These are phyloP conservation scores for Mycena kentingensis DNA, from an alignment of 768 basidiomycete genomes.

Conservation along the genomic window DNA sequence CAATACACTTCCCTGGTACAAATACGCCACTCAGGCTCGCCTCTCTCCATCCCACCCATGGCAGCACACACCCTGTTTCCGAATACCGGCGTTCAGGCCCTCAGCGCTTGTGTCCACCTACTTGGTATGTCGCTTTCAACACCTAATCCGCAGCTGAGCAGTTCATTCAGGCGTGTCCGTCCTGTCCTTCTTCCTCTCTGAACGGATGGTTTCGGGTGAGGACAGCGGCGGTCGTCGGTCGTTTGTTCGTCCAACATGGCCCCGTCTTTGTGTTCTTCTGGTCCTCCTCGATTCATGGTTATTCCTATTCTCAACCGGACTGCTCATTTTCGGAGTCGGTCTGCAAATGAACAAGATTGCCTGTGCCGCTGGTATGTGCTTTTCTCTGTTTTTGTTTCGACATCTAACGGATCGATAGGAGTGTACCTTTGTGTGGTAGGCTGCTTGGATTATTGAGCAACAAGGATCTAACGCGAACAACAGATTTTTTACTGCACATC, in stretches of 20 bases:
- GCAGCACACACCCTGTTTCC: too few relatives aligned
- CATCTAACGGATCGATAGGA: too few relatives aligned
- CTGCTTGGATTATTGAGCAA: too few relatives aligned
- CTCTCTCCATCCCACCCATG: too few relatives aligned
- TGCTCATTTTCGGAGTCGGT: slow-evolving; percentile 46
- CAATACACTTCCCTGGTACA: too few relatives aligned
- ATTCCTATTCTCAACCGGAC: slow-evolving; percentile 44
- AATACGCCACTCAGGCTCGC: too few relatives aligned
- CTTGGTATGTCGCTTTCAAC: too few relatives aligned
- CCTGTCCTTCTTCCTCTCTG: not conserved
- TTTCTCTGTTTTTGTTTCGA: too few relatives aligned
- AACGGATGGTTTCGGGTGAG: not conserved
- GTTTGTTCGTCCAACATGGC: slow-evolving; percentile 31
- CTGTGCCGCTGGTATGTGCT: slow-evolving; percentile 43
- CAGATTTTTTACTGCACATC: slow-evolving; percentile 43
- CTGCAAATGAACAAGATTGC: slow-evolving; percentile 34
- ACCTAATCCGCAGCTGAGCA: too few relatives aligned
- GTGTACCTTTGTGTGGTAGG: slow-evolving; percentile 45
- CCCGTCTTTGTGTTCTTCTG: slow-evolving; percentile 40
- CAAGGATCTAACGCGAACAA: too few relatives aligned
- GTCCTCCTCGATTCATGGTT: slow-evolving; percentile 46
- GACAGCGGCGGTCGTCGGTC: not conserved
- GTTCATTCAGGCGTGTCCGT: not conserved
- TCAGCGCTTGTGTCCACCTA: too few relatives aligned
- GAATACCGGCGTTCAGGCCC: too few relatives aligned